Evolutionary conservation across 345 rosid genomes (phyloP).

Genomic region (Firmiana major): DNA sequence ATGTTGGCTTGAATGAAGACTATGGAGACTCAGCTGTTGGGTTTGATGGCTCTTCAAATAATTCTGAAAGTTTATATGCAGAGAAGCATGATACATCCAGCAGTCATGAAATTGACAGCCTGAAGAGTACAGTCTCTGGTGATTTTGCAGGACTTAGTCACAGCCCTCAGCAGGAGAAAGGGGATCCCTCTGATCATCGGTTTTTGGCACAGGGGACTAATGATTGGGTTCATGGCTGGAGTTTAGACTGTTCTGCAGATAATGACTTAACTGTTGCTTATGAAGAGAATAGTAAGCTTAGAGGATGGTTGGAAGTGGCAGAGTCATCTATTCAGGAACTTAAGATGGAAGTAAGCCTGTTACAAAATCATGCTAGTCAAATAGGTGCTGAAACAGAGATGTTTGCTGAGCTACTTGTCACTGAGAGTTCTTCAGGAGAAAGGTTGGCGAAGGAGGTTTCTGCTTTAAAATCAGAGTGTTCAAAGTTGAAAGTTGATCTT

Average conservation of each 20-base stretch:
- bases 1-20: conserved; percentile 44
- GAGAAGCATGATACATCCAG: conserved; percentile 83
- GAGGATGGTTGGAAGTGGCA: conserved; percentile 73
- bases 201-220: conserved; percentile 39
- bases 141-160: conserved; percentile 67
- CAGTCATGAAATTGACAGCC: conserved; percentile 69
- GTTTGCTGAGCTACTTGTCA: conserved; percentile 61
- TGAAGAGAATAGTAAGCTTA: conserved; percentile 77
- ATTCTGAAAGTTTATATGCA: conserved; percentile 73
- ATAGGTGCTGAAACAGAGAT: conserved; percentile 63
- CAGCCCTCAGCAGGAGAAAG: conserved; percentile 52
- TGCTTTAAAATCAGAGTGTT: conserved; percentile 72
- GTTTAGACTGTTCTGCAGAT: conserved; percentile 61
- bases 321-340: conserved; percentile 78
- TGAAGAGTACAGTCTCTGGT: conserved; percentile 66
- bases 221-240: conserved; percentile 72
- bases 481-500: conserved; percentile 66
- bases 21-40: conserved; percentile 60
- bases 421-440: conserved; percentile 83
- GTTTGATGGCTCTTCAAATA: conserved; percentile 85
- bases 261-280: conserved; percentile 53
- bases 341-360: conserved; percentile 61
- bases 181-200: conserved; percentile 45
- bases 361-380: conserved; percentile 70
- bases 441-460: conserved; percentile 72